Percentiles rank a stretch among this genome's conserved stretches.
Evolutionary conservation across 2,329 filamentous ascomycete species (phyloP).

Genomic region (Aspergillus proliferans): DNA sequence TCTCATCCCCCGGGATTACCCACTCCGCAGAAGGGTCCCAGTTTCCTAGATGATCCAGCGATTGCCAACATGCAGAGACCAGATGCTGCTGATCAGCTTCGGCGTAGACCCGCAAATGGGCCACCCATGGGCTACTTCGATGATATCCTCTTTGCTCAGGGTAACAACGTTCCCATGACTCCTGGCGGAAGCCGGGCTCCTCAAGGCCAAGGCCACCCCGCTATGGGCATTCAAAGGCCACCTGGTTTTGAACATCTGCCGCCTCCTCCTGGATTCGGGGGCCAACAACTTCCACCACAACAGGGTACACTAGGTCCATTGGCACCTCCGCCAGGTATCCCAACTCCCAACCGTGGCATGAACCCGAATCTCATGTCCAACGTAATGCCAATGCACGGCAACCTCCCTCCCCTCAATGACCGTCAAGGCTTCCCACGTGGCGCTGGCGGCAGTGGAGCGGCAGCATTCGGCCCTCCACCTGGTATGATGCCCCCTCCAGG

Average conservation of each 20-base stretch:
- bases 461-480: slow-evolving; percentile 32
- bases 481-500: slow-evolving; percentile 43
- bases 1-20: slow-evolving; percentile 29
- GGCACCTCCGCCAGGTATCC: slow-evolving; percentile 35
- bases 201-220: slow-evolving; percentile 27
- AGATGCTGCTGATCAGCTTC: slow-evolving; percentile 28
- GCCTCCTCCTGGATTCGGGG: slow-evolving; percentile 35
- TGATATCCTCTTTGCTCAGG: slow-evolving; percentile 33
- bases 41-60: slow-evolving; percentile 39
- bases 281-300: slow-evolving; percentile 29
- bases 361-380: slow-evolving; percentile 32
- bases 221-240: slow-evolving; percentile 38
- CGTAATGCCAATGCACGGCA: slow-evolving; percentile 31
- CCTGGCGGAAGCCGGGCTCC: slow-evolving; percentile 28
- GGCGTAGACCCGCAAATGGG: slow-evolving; percentile 33
- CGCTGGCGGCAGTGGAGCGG: slow-evolving; percentile 20
- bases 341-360: slow-evolving; percentile 30
- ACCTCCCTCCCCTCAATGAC: slow-evolving; percentile 29
- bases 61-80: slow-evolving; percentile 38
- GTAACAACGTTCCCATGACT: slow-evolving; percentile 28
- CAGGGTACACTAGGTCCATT: slow-evolving; percentile 30
- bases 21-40: slow-evolving; percentile 28
- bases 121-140: slow-evolving; percentile 37
- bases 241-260: slow-evolving; percentile 40
- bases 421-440: slow-evolving; percentile 34